These are phyloP conservation scores for Pythium insidiosum DNA, from an alignment of 352 stramenopile genomes.

Conservation along the genomic window DNA sequence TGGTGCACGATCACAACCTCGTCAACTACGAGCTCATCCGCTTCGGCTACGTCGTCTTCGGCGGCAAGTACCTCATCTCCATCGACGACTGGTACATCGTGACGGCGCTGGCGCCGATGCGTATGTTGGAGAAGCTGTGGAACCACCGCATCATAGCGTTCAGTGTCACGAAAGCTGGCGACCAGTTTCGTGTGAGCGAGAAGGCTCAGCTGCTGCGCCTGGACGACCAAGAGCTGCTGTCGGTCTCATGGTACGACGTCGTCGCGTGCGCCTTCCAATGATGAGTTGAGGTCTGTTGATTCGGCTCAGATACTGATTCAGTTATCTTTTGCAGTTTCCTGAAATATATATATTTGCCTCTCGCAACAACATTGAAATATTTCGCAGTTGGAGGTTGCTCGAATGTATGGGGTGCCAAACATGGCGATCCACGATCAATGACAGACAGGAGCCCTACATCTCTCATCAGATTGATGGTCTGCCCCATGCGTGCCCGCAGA, in stretches of 20 bases:
- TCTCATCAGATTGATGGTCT: too few species aligned
- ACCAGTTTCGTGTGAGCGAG: neutral
- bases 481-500: too few species aligned
- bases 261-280: too few species aligned
- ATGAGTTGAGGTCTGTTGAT: too few species aligned
- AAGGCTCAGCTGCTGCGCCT: neutral
- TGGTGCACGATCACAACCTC: neutral
- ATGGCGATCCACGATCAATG: too few species aligned
- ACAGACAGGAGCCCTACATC: too few species aligned
- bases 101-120: neutral
- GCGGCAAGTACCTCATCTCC: neutral
- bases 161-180: neutral
- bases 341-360: too few species aligned
- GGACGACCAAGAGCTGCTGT: neutral
- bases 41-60: neutral
- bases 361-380: too few species aligned
- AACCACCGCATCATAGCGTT: neutral
- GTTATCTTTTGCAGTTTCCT: too few species aligned
- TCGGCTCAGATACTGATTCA: too few species aligned
- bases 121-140: neutral
- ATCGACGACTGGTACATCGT: constrained; percentile 3
- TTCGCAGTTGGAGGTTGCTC: too few species aligned
- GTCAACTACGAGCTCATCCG: constrained; percentile 4
- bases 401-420: too few species aligned
- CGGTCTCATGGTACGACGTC: neutral